Conservation (phyloP, 305 asterid species). For the Fraxinus baroniana region DNA sequence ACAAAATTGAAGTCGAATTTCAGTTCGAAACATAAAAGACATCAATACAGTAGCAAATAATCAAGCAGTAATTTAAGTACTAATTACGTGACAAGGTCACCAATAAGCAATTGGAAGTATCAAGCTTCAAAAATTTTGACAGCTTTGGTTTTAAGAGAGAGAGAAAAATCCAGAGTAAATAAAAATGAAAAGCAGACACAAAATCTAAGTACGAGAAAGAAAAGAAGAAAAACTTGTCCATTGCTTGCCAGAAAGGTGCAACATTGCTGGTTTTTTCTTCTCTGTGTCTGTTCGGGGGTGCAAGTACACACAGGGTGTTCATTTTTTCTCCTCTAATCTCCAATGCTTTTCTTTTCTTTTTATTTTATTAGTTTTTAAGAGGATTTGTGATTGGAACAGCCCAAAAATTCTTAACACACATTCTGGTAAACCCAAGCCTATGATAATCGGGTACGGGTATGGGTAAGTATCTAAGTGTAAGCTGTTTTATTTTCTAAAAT, state of each 20-base stretch:
- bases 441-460: too few relatives aligned
- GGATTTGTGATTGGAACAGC: background rate
- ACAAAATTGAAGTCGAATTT: background rate
- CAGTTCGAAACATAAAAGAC: background rate
- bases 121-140: background rate
- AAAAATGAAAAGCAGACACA: background rate
- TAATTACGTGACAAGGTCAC: background rate
- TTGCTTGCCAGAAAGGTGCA: background rate
- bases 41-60: background rate
- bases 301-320: background rate
- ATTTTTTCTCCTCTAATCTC: background rate
- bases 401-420: background rate
- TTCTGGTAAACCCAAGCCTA: background rate
- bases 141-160: background rate
- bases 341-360: background rate
- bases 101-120: background rate
- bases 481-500: too few relatives aligned
- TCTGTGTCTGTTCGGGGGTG: background rate
- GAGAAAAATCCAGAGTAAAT: background rate
- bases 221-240: background rate
- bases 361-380: background rate
- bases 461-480: too few relatives aligned
- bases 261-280: background rate
- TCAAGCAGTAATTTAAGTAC: background rate
- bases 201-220: background rate